Conservation (phyloP, 2,329 filamentous ascomycete genomes). For the Phoma sp. region DNA sequence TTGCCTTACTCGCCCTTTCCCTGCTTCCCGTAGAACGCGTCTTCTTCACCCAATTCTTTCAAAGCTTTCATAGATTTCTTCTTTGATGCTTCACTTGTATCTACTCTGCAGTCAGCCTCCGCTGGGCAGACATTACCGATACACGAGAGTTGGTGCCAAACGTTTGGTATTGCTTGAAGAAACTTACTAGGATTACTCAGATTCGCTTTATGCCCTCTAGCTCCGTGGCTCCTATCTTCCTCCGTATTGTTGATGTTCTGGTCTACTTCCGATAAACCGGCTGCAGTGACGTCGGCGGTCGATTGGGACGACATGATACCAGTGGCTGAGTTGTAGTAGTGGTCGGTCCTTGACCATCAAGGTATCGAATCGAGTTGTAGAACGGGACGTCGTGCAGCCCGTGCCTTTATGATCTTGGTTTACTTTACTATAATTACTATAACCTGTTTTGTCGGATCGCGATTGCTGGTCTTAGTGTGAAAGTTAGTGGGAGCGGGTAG, state of each 20-base stretch:
- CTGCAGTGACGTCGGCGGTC: constrained; percentile 24
- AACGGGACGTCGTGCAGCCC: not conserved
- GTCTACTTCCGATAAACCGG: constrained; percentile 24
- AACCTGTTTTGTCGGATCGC: constrained; percentile 7
- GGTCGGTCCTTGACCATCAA: constrained; percentile 7
- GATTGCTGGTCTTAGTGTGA: constrained; percentile 5
- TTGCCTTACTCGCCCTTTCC: constrained; percentile 1
- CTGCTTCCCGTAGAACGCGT: constrained; percentile 1
- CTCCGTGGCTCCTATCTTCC: constrained; percentile 27
- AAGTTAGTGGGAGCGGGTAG: not conserved
- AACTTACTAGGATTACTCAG: constrained; percentile 54
- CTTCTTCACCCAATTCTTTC: constrained; percentile 3
- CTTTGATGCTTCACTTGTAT: constrained; percentile 18
- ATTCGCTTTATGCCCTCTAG: constrained; percentile 55
- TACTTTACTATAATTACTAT: not conserved
- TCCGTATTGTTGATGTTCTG: constrained; percentile 33
- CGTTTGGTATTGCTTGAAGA: not conserved
- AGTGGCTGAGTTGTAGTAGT: not conserved
- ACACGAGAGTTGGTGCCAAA: not conserved
- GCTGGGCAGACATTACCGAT: too few species aligned
- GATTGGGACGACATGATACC: constrained; percentile 19
- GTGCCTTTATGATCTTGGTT: not conserved
- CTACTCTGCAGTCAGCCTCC: constrained; percentile 2
- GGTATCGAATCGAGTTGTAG: not conserved
- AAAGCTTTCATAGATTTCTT: constrained; percentile 1